Conservation (phyloP, 1,284 basidiomycete genomes). For the Trichosporon inkin region DNA sequence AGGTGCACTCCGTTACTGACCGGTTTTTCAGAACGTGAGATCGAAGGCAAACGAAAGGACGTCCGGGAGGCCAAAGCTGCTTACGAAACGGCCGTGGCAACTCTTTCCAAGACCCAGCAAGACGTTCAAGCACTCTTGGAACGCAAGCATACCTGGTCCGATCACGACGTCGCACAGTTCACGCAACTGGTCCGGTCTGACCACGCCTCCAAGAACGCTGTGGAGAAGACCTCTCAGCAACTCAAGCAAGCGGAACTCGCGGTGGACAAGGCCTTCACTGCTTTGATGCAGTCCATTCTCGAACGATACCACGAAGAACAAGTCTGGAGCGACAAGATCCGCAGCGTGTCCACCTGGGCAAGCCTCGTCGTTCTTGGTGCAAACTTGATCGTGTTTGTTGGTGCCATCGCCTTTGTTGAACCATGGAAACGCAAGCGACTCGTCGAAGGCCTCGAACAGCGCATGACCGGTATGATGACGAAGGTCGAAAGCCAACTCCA, state of each 20-base stretch:
- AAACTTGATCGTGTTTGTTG: slow-evolving; percentile 80
- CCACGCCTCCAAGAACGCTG: slow-evolving; percentile 73
- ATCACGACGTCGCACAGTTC: slow-evolving; percentile 73
- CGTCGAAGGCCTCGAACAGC: slow-evolving; percentile 78
- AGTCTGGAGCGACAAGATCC: slow-evolving; percentile 95
- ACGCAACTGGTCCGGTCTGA: slow-evolving; percentile 81
- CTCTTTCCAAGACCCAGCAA: slow-evolving; percentile 73
- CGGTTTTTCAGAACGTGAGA: slow-evolving; percentile 33
- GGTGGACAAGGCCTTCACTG: slow-evolving; percentile 78
- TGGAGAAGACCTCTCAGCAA: slow-evolving; percentile 62
- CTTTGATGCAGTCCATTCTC: slow-evolving; percentile 80
- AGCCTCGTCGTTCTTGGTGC: slow-evolving; percentile 74
- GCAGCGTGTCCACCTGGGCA: slow-evolving; percentile 85
- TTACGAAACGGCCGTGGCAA: slow-evolving; percentile 68
- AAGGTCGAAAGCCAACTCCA: slow-evolving; percentile 62
- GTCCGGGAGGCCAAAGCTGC: slow-evolving; percentile 66
- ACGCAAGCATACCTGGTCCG: slow-evolving; percentile 75
- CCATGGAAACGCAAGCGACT: slow-evolving; percentile 84
- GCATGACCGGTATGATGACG: slow-evolving; percentile 67
- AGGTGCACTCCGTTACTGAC: not conserved
- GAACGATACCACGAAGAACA: slow-evolving; percentile 89
- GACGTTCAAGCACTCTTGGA: slow-evolving; percentile 86
- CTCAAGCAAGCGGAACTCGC: slow-evolving; percentile 66
- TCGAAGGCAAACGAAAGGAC: slow-evolving; percentile 56
- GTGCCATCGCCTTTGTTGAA: slow-evolving; percentile 82